Evolutionary conservation across 2,329 filamentous ascomycete species (phyloP).

Genomic region (Aspergillus sp.): DNA sequence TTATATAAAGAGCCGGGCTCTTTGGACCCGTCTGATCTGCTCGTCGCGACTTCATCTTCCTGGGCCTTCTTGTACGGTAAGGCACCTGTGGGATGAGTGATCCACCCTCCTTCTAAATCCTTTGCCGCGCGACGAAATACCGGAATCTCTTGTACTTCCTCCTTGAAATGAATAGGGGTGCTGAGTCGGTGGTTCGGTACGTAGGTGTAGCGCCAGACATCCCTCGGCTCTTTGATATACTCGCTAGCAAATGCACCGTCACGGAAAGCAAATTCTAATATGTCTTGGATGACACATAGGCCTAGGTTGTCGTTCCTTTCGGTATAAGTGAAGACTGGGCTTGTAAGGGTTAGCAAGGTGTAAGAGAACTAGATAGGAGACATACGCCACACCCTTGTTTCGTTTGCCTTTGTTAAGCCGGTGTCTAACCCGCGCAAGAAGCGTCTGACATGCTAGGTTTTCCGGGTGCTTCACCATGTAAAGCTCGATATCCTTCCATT

Average conservation of each 20-base stretch:
- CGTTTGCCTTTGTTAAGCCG: constrained; percentile 13
- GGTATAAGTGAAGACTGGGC: constrained; percentile 9
- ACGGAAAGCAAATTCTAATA: constrained; percentile 15
- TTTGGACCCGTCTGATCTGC: constrained; percentile 7
- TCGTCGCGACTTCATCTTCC: constrained; percentile 6
- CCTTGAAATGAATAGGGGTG: constrained; percentile 14
- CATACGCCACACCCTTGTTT: constrained; percentile 12
- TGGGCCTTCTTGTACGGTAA: constrained; percentile 6
- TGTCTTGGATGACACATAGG: constrained; percentile 13
- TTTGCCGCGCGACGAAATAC: constrained; percentile 8
- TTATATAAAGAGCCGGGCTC: constrained; percentile 10
- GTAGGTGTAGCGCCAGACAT: constrained; percentile 13
- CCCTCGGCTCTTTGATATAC: constrained; percentile 10
- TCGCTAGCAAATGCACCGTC: constrained; percentile 13
- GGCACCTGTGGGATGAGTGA: constrained; percentile 7
- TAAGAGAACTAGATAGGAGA: constrained; percentile 2
- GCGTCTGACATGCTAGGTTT: constrained; percentile 8
- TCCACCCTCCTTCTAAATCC: constrained; percentile 3
- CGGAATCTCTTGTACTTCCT: constrained; percentile 8
- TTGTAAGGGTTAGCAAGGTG: constrained; percentile 11
- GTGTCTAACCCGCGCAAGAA: constrained; percentile 12
- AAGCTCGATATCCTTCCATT: constrained; percentile 16
- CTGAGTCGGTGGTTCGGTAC: constrained; percentile 13
- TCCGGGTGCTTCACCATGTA: constrained; percentile 15
- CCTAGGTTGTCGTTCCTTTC: constrained; percentile 12